Evolutionary conservation across 805 yeast genomes (phyloP), one percentile per base, ranked within the genome.

Genomic region (Suhomyces sp.): DNA sequence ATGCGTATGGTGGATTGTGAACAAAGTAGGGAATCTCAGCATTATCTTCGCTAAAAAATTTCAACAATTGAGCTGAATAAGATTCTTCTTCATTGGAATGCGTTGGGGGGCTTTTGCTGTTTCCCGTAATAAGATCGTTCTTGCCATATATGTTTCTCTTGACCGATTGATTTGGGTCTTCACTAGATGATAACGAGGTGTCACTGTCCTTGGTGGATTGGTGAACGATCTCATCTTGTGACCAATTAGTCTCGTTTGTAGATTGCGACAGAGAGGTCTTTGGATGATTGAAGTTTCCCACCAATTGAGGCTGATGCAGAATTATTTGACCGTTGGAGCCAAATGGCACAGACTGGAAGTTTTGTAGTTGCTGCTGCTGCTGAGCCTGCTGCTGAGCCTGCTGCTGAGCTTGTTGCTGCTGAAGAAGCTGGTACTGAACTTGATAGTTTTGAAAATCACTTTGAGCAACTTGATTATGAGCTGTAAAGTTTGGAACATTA

Each of bases 1-100:
- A 85, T 49, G 81, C 86, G 21, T 78, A 75, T 2, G 87, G 84
- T 0, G 89, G 86, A 57, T 82, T 77, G 37, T 79, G 71, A 13
- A 89, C 71, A 61, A 87, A 84, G 21, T 79, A 82, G 0, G 96
- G 96, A 24, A 87, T 75, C 3, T 68, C 62, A 1, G 72, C 58
- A 49, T 69, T 71, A 49, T 73, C 79, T 44, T 73, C 78, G 60
- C 77, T 72, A 60, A 75, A 75, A 53, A 73, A 75, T 35, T 65
- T 66, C 43, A 75, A 63, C 49, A 75, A 60, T 55, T 73, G 78
- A 20, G 76, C 60, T 6, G 77, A 72, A 43, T 72, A 69, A 3
- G 71, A 53, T 37, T 56, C 61, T 33, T 78, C 80, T 49, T 82
- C 85, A 52, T 82, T 41, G 7, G 29, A 21, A 8, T 17, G 20